These are phyloP conservation scores for Penstemon eatonii DNA, from an alignment of 257 asterid species.

Conservation along the genomic window DNA sequence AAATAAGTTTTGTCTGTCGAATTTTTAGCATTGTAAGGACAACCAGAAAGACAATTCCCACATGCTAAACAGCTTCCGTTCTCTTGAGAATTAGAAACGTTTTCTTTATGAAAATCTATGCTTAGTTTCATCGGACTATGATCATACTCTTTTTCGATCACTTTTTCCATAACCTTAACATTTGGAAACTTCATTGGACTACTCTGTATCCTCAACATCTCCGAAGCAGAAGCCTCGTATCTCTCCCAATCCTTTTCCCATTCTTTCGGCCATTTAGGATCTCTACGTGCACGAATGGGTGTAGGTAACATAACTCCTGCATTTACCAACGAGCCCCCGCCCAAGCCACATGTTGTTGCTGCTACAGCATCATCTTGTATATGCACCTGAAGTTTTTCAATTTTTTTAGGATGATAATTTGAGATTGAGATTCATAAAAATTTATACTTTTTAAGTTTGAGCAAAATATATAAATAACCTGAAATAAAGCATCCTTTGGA, in stretches of 20 bases:
- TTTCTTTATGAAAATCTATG: slow-evolving; percentile 43
- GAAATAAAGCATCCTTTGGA: slow-evolving; percentile 48
- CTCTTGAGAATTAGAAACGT: slow-evolving; percentile 16
- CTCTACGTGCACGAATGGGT: slow-evolving; percentile 39
- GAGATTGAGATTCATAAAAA: background rate
- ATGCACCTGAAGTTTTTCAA: slow-evolving; percentile 29
- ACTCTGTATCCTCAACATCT: slow-evolving; percentile 44
- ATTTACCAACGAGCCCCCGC: slow-evolving; percentile 63
- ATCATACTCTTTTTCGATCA: slow-evolving; percentile 27
- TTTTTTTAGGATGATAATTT: background rate
- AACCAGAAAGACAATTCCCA: slow-evolving; percentile 63
- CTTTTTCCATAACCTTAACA: slow-evolving; percentile 41
- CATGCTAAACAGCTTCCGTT: slow-evolving; percentile 50
- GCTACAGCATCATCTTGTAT: slow-evolving; percentile 48
- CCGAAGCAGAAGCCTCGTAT: slow-evolving; percentile 40
- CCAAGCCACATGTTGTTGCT: slow-evolving; percentile 54
- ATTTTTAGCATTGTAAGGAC: slow-evolving; percentile 55
- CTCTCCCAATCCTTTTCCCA: slow-evolving; percentile 66
- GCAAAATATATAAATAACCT: slow-evolving; percentile 29
- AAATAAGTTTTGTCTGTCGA: slow-evolving; percentile 56
- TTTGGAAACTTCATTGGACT: slow-evolving; percentile 44
- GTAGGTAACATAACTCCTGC: slow-evolving; percentile 54
- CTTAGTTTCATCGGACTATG: slow-evolving; percentile 37
- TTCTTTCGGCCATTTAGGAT: slow-evolving; percentile 51
- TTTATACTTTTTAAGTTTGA: too few species aligned